phyloP scores from a whole-genome alignment of 352 stramenopile species.

The Pilasporangium apinafurcum region DNA sequence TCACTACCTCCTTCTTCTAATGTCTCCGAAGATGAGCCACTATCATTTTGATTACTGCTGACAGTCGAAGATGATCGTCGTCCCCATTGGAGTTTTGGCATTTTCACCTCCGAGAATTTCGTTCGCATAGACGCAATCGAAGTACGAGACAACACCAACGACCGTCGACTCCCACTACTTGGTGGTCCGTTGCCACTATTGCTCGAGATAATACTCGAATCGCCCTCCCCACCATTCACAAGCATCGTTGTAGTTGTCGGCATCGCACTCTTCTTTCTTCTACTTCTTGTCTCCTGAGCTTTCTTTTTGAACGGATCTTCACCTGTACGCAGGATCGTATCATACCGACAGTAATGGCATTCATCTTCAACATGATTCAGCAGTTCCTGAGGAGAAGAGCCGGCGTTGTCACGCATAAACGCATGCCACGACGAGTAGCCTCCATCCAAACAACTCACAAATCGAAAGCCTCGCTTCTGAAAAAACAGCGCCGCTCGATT shows the following conservation, averaged over 20 bases:
- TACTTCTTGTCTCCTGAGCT: slow-evolving; percentile 23
- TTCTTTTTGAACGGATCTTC: slow-evolving; percentile 56
- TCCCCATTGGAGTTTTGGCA: slow-evolving; percentile 55
- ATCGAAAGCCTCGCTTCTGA: slow-evolving; percentile 80
- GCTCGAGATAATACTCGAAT: slow-evolving; percentile 64
- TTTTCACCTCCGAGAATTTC: slow-evolving; percentile 61
- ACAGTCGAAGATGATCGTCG: slow-evolving; percentile 28
- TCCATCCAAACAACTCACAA: slow-evolving; percentile 68
- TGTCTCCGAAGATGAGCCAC: slow-evolving; percentile 53
- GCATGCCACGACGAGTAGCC: slow-evolving; percentile 79
- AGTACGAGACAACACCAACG: slow-evolving; percentile 43
- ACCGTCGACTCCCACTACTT: too few relatives aligned
- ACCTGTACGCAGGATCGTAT: slow-evolving; percentile 62
- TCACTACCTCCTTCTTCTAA: slow-evolving; percentile 61
- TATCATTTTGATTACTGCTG: slow-evolving; percentile 41
- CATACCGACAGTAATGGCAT: slow-evolving; percentile 77
- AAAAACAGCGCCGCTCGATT: slow-evolving; percentile 79
- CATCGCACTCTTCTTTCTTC: slow-evolving; percentile 64
- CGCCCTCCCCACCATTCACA: slow-evolving; percentile 65
- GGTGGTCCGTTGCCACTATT: slow-evolving; percentile 23
- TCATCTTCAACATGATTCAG: slow-evolving; percentile 58
- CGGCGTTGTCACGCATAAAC: slow-evolving; percentile 66
- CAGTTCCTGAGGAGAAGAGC: slow-evolving; percentile 53
- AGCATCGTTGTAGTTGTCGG: slow-evolving; percentile 61
- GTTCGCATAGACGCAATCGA: slow-evolving; percentile 48